phyloP scores from a whole-genome alignment of 2,329 filamentous ascomycete species.

The Aulographum hederae region DNA sequence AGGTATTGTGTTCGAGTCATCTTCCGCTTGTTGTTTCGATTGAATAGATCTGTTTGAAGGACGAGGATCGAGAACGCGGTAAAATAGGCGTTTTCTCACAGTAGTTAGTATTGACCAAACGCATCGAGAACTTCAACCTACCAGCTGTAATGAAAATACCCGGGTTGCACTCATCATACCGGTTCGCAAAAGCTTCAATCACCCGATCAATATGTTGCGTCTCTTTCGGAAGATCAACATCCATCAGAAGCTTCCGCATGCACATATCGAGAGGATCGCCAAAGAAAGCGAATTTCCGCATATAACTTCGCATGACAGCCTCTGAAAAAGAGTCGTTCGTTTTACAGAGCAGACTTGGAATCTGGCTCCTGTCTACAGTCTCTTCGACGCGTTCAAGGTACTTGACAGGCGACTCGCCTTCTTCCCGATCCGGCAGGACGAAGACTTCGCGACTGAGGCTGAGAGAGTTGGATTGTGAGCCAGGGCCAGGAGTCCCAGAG shows the following conservation, averaged over 20 bases:
- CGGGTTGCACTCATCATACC: slow-evolving; percentile 96
- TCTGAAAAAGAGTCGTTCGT: slow-evolving; percentile 69
- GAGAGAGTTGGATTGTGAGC: slow-evolving; percentile 69
- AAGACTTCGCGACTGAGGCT: slow-evolving; percentile 54
- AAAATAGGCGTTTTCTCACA: slow-evolving; percentile 78
- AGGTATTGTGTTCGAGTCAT: slow-evolving; percentile 95
- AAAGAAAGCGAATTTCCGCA: slow-evolving; percentile 88
- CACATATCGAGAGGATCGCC: slow-evolving; percentile 97
- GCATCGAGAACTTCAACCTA: slow-evolving; percentile 11
- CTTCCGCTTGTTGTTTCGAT: slow-evolving; percentile 98
- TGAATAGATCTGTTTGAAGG: slow-evolving; percentile 96
- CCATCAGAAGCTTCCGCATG: slow-evolving; percentile 86
- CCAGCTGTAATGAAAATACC: slow-evolving; percentile 72
- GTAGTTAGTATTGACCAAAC: slow-evolving; percentile 8
- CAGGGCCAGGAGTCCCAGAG: slow-evolving; percentile 51
- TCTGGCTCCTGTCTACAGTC: slow-evolving; percentile 58
- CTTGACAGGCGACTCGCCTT: slow-evolving; percentile 77
- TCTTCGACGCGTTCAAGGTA: slow-evolving; percentile 76
- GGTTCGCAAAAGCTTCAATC: slow-evolving; percentile 82
- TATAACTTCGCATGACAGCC: slow-evolving; percentile 78
- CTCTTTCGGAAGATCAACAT: slow-evolving; percentile 88
- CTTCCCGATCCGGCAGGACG: slow-evolving; percentile 58
- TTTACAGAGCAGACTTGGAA: slow-evolving; percentile 73
- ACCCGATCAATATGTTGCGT: slow-evolving; percentile 96
- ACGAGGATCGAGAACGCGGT: slow-evolving; percentile 94